phyloP scores from a whole-genome alignment of 345 rosid genomes.

The Lepidium didymum region DNA sequence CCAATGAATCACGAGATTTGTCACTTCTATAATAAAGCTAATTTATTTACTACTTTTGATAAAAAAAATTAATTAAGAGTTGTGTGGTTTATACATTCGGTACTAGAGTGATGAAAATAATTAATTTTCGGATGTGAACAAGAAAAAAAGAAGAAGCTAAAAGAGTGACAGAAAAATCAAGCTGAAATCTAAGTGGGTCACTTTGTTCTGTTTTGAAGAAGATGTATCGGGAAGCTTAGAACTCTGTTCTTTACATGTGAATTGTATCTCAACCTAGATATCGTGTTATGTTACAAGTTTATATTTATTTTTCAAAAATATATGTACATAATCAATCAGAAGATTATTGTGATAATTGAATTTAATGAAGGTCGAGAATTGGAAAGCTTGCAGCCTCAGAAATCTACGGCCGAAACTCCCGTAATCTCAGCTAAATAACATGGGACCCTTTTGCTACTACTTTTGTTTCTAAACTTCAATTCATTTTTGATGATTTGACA shows the following conservation, averaged over 20 bases:
- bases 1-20: not conserved
- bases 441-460: not conserved
- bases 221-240: slow-evolving; percentile 21
- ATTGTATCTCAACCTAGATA: not conserved
- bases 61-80: not conserved
- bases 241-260: not conserved
- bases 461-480: not conserved
- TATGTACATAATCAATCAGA: not conserved
- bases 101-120: not conserved
- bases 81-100: not conserved
- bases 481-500: not conserved
- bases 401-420: slow-evolving; percentile 9
- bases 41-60: not conserved
- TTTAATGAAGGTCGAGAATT: slow-evolving; percentile 6
- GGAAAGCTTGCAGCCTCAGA: not conserved
- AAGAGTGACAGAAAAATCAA: slow-evolving; percentile 16
- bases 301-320: not conserved
- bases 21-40: not conserved
- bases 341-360: not conserved
- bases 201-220: slow-evolving; percentile 11
- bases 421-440: slow-evolving; percentile 6
- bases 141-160: not conserved
- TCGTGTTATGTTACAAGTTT: not conserved
- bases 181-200: slow-evolving; percentile 27
- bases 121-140: not conserved